phyloP scores from a whole-genome alignment of 2,329 filamentous ascomycete species.

The Fusarium verticillioides region DNA sequence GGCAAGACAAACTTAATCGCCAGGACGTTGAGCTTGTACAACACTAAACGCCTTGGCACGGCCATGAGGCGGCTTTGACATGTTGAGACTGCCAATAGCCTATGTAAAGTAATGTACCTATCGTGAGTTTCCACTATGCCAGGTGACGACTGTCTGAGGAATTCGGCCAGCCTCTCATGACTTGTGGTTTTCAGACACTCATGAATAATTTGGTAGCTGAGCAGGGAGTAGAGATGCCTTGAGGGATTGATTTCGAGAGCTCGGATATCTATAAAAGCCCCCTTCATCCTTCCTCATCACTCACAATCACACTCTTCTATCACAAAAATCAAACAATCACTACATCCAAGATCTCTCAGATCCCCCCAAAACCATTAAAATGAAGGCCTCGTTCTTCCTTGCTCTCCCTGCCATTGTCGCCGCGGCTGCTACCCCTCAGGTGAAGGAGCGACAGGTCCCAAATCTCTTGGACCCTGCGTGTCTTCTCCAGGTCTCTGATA shows the following conservation, averaged over 20 bases:
- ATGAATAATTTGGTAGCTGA: fast-evolving
- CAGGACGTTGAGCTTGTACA: background rate
- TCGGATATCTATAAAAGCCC: slow-evolving; percentile 11
- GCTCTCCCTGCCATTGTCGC: background rate
- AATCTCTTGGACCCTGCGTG: fast-evolving
- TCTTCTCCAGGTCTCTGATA: fast-evolving
- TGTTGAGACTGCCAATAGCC: no score
- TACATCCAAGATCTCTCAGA: background rate
- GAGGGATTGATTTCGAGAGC: fast-evolving
- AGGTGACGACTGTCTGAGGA: fast-evolving
- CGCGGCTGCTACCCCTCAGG: background rate
- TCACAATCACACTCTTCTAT: slow-evolving; percentile 2
- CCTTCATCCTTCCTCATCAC: background rate
- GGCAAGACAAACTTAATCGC: background rate
- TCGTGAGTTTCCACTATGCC: fast-evolving
- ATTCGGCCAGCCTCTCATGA: fast-evolving
- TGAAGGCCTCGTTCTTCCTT: slow-evolving; percentile 1
- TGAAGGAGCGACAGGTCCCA: background rate
- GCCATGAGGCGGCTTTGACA: background rate
- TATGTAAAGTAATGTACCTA: fast-evolving
- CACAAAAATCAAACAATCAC: background rate
- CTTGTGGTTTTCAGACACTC: no score
- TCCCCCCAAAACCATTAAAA: background rate
- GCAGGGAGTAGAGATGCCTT: fast-evolving
- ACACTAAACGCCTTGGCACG: background rate